phyloP scores from a whole-genome alignment of 352 stramenopile species.

The Phytophthora fragariae region DNA sequence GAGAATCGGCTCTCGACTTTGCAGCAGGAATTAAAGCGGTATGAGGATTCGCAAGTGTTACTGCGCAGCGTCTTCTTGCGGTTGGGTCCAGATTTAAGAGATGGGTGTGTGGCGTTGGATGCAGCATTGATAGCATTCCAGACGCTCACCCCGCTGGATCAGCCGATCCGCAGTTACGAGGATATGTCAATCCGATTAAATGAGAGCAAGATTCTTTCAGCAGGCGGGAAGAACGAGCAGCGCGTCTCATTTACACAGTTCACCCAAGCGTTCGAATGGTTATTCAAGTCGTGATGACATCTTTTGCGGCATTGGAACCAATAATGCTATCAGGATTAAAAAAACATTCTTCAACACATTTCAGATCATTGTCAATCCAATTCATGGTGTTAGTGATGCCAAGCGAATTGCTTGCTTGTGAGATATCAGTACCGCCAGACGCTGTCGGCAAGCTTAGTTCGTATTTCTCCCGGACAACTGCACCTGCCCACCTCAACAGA shows the following conservation, averaged over 20 bases:
- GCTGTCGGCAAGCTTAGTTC: too few species aligned
- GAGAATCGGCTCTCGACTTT: slow-evolving; percentile 40
- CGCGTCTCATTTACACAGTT: slow-evolving; percentile 45
- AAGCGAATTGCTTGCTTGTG: too few species aligned
- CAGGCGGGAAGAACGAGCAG: not conserved
- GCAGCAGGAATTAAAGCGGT: slow-evolving; percentile 30
- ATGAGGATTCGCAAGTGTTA: slow-evolving; percentile 35
- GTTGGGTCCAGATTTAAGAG: slow-evolving; percentile 16
- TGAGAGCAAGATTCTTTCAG: slow-evolving; percentile 6
- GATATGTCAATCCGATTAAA: slow-evolving; percentile 25
- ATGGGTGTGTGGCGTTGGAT: slow-evolving; percentile 29
- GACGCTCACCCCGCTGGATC: slow-evolving; percentile 33
- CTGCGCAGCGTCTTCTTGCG: slow-evolving; percentile 45
- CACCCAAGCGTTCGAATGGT: slow-evolving; percentile 33
- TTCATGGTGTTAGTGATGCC: too few species aligned
- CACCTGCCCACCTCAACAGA: too few species aligned
- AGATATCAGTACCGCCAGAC: too few species aligned
- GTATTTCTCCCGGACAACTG: too few species aligned
- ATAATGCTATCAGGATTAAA: not conserved
- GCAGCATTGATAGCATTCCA: slow-evolving; percentile 36
- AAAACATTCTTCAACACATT: too few species aligned
- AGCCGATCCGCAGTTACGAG: slow-evolving; percentile 5
- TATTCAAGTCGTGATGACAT: slow-evolving; percentile 39
- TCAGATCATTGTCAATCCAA: too few species aligned
- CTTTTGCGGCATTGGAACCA: not conserved